These are phyloP conservation scores for Backusella macrospora DNA, from an alignment of 192 early-diverging fungal genomes.

Conservation along the genomic window DNA sequence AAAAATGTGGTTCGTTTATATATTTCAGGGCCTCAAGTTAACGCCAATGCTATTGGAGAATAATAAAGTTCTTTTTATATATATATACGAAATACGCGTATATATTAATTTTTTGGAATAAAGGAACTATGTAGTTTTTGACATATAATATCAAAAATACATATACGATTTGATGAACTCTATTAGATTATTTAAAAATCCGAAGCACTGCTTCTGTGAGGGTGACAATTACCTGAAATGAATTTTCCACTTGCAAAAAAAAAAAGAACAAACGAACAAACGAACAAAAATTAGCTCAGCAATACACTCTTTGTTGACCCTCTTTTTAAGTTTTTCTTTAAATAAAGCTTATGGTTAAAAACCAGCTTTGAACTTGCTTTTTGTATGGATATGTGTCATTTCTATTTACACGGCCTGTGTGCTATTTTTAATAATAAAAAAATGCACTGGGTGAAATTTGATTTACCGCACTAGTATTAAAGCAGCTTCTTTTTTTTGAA, in stretches of 20 bases:
- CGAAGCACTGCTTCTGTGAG: background rate
- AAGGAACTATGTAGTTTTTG: no score
- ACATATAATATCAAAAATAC: no score
- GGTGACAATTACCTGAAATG: background rate
- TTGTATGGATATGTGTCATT: background rate
- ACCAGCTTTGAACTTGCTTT: background rate
- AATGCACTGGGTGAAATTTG: background rate
- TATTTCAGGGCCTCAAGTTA: background rate
- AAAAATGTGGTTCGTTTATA: background rate
- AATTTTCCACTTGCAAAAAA: background rate
- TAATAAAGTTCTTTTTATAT: background rate
- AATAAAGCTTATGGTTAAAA: background rate
- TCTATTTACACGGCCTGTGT: background rate
- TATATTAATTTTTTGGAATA: no score
- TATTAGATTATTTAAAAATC: background rate
- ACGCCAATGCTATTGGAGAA: background rate
- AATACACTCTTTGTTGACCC: background rate
- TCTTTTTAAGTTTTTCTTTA: background rate
- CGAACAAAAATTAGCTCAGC: background rate
- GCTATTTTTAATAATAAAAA: background rate
- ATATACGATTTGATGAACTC: no score
- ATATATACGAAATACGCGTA: no score
- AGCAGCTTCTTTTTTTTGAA: background rate
- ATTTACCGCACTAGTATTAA: slow-evolving; percentile 10
- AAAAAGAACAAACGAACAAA: no score